Conservation (phyloP, 1,139 yeast genomes). For the Geotrichum aggregatum region DNA sequence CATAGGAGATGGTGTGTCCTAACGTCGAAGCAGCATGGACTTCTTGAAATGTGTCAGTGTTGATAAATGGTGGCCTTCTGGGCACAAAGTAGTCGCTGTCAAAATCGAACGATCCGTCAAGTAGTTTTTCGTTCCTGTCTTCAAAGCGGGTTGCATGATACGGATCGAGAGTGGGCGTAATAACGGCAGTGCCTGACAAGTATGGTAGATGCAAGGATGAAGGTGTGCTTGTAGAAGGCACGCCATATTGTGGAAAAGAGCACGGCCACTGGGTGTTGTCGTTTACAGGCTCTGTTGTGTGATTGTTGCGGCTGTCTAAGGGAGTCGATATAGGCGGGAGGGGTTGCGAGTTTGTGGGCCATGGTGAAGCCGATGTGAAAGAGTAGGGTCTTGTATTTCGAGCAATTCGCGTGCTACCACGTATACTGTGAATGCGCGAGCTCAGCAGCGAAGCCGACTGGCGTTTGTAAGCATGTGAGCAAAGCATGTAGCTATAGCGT, state of each 20-base stretch:
- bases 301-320: too few species aligned
- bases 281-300: too few species aligned
- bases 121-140: conserved; percentile 1
- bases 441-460: too few species aligned
- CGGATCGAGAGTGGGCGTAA: conserved; percentile 3
- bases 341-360: neutral
- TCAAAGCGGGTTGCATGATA: conserved; percentile 1
- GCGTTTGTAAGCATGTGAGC: too few species aligned
- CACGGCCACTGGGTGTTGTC: too few species aligned
- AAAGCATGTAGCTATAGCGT: too few species aligned
- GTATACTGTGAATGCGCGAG: too few species aligned
- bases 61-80: neutral
- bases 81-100: conserved; percentile 2
- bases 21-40: conserved; percentile 17
- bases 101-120: neutral
- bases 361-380: neutral
- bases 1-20: conserved; percentile 16
- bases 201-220: conserved; percentile 9
- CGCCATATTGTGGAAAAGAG: conserved; percentile 1
- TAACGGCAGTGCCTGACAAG: neutral
- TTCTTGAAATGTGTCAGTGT: conserved; percentile 11
- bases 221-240: conserved; percentile 7
- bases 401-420: too few species aligned
- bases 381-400: neutral
- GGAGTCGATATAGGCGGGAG: neutral